Base-by-base conservation (phyloP, 352 stramenopile genomes). In the Pythium periplocum region DNA sequence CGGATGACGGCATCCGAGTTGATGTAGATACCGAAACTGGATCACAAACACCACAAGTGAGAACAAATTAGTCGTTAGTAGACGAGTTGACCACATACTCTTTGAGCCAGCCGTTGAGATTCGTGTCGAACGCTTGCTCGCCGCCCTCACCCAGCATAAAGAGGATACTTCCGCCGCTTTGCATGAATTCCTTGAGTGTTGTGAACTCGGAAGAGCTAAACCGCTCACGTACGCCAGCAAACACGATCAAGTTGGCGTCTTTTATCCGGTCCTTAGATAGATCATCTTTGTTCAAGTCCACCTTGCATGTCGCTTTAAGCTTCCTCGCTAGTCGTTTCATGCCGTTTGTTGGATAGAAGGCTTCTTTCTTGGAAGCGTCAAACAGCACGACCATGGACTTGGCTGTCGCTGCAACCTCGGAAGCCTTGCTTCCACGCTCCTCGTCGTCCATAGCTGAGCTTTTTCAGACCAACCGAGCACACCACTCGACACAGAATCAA, bases 201-300 rank as follows among this genome's bases (percentile, higher is more conserved):
- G 83, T 61, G 42, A 97, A 95, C 61, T 93, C 75, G 31, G 79
- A 85, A 38, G 77, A 89, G 46, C 87, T 93, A 59, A 98, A 98
- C 53, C 87, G 82, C 54, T 97, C 84, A 36, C 89, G 71, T 30
- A 96, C 78, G 9, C 86, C 84, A 5, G 86, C 93, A 65, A 98
- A 96, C 38, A 98, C 80, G 10, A 98, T 66, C 39, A 96, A 60
- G 50, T 73, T 81, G 2, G 84, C 86, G 55, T 96, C 78, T 53
- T 90, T 87, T 73, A 98, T 90, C 51, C 80, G 68, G 61, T 96
- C 85, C 36, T 72, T 69, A 7, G 82, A 90, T 12, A 98, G 57
- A 46, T 97, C 86, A 58, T 98, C 92, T 75, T 98, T 98, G 83
- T 98, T 98, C 51, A 90, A 73, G 47, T 93, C 74, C 55, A 98